Evolutionary conservation across 2,329 filamentous ascomycete genomes (phyloP).

Genomic region (Fusarium dimerum): DNA sequence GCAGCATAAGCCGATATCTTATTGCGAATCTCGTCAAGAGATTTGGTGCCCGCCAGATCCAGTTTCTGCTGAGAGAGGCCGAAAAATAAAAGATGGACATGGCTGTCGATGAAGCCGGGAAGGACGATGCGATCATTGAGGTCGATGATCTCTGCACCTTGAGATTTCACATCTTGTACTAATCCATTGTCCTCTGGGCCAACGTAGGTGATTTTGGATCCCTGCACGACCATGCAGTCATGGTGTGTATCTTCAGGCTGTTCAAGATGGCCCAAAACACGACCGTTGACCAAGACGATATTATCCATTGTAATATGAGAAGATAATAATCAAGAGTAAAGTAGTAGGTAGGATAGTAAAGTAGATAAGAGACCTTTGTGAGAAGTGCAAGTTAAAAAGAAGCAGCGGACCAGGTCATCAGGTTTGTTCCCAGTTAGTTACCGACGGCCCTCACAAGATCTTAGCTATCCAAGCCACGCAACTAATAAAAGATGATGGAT

Average conservation of each 20-base stretch:
- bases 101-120: conserved; percentile 54
- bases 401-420: too few relatives aligned
- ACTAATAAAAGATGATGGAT: too few relatives aligned
- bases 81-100: conserved; percentile 52
- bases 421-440: too few relatives aligned
- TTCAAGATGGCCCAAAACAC: too few relatives aligned
- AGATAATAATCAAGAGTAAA: too few relatives aligned
- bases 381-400: too few relatives aligned
- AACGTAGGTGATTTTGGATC: conserved; percentile 10
- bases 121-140: conserved; percentile 37
- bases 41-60: conserved; percentile 42
- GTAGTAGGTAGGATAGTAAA: too few relatives aligned
- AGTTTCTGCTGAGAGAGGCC: conserved; percentile 51
- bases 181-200: conserved; percentile 1
- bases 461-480: too few relatives aligned
- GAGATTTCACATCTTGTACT: conserved; percentile 3
- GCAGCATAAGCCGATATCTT: conserved; percentile 43
- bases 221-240: conserved; percentile 3
- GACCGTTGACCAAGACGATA: too few relatives aligned
- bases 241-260: not conserved
- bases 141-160: conserved; percentile 27
- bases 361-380: too few relatives aligned
- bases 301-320: too few relatives aligned
- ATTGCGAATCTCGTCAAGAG: conserved; percentile 44
- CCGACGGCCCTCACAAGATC: too few relatives aligned